Evolutionary conservation across 164 flowering plant genomes (phyloP), one percentile per base, ranked within the genome.

Genomic region (Houttuynia cordata): DNA sequence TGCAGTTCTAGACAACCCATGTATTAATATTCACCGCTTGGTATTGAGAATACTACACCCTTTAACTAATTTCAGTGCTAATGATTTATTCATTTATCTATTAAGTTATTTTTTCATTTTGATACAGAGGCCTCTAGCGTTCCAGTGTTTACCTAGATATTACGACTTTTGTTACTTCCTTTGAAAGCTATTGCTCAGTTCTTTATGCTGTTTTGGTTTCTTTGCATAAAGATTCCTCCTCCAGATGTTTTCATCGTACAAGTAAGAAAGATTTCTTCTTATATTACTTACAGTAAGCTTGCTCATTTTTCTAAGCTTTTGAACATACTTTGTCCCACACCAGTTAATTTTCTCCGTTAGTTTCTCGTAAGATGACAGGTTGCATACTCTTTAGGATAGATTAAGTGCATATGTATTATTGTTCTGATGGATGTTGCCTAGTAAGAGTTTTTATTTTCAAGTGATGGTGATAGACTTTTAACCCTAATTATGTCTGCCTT

Each of bases 171-270:
- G 37, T 56, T 79, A 67, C 92, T 93, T 66, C 63, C 91, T 63
- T 51, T 88, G 18, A 93, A 93, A 87, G 81, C 95, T 20, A 41
- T 90, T 50, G 24, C 79, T 68, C 99, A 93, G 74, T 85, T 93
- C 68, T 19, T 83, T 17, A 67, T 74, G 78, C 96, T 93, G 61
- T 81, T 92, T 57, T 92, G 97, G 98, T 79, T 75, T 74, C 86
- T 92, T 8, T 83, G 86, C 69, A 58, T 80, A 10, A 86, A 71
- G 72, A 83, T 90, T 70, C 85, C 94, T 59, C 57, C 87, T 64
- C 97, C 98, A 21, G 96, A 86, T 78, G 76, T 82, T 64, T 87
- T 82, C 70, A 61, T 90, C 22, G 98, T 93, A 63, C 98, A 93
- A 94, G 98, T 92, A 64, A 71, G 81, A 30, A 30, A 30, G 6